Evolutionary conservation across 2,329 filamentous ascomycete genomes (phyloP), one percentile per base, ranked within the genome.

Genomic region (Macrophomina phaseolina): DNA sequence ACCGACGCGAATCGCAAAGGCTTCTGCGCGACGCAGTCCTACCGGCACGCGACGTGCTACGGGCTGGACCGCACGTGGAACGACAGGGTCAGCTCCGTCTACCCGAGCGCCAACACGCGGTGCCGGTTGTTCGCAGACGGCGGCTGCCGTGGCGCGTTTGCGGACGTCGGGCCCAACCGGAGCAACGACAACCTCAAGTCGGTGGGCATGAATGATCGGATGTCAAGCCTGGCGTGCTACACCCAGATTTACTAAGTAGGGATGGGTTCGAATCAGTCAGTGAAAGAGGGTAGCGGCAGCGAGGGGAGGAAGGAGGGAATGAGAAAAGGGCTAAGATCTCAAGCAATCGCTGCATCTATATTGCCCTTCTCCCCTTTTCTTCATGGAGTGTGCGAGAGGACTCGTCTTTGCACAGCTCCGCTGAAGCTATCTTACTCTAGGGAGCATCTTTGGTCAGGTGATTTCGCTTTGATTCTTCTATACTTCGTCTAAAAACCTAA

Each of bases 31-130:
- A 23, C 8, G n/a, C 42, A 49, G 42, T 2, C 30, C 4, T 28
- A 49, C 42, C 42, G 45, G 28, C 58, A 62, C 58, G 58, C 30
- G n/a, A 16, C 49, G n/a, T 62, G 58, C 58, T 62, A 62, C 58
- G 49, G 49, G 42, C 5, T 62, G 28, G 45, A 49, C 45, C n/a
- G 16, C 12, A 34, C 30, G 42, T 49, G 42, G 42, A 49, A 62
- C 45, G 45, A 62, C 45, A 40, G 58, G 28, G 12, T 62, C 30
- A 36, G 30, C 28, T 18, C 14, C 42, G 11, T 62, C 30, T 62
- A 62, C 45, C 45, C 45, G 42, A n/a, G n/a, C 8, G 9, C 16
- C 32, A 36, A 38, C 58, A 16, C 4, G 4, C 16, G n/a, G 6
- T 62, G 58, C 45, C 30, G 30, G 4, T 11, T 62, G 32, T 28